Evolutionary conservation across 306 rosid species (phyloP), one percentile per base, ranked within the genome.

Genomic region (Purshia tridentata): DNA sequence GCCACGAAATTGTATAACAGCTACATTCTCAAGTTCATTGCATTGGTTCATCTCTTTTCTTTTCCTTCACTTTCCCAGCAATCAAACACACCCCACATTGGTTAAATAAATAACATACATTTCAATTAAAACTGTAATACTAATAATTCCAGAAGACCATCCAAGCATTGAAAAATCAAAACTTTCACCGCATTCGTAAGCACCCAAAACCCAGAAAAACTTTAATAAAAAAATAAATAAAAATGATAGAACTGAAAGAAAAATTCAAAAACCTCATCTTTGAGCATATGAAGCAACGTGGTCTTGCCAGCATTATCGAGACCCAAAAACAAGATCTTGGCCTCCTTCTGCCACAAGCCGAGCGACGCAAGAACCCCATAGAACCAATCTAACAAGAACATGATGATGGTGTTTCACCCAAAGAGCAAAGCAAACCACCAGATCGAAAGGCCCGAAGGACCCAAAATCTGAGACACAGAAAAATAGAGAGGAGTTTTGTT

Each of bases 271-370:
- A 91, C 97, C 97, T 91, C 97, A 41, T 91, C 97, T 70, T 89
- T 91, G 78, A 91, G 95, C 97, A 91, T 91, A 63, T 91, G 97
- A 72, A 91, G 97, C 83, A 91, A 76, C 69, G 97, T 91, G 55
- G 97, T 91, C 79, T 91, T 91, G 9, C 97, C 96, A 2, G 97
- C 96, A 78, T 92, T 92, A 67, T 92, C 96, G 37, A 92, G 97
- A 13, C 97, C 97, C 72, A 89, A 74, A 82, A 92, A 92, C 64
- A 92, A 84, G 91, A 92, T 92, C 90, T 92, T 92, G 42, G 97
- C 97, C 83, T 92, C 97, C 76, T 92, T 92, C 76, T 92, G 96
- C 96, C 97, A 92, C 42, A 92, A 66, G 0, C 97, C 97, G n/a
- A 89, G 91, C 29, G 97, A 92, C 4, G 97, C 91, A 62, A 92